Percentiles rank a stretch among this genome's conserved stretches.
These are phyloP conservation scores for Dryas alaskensis DNA, from an alignment of 306 rosid species.

Conservation along the genomic window DNA sequence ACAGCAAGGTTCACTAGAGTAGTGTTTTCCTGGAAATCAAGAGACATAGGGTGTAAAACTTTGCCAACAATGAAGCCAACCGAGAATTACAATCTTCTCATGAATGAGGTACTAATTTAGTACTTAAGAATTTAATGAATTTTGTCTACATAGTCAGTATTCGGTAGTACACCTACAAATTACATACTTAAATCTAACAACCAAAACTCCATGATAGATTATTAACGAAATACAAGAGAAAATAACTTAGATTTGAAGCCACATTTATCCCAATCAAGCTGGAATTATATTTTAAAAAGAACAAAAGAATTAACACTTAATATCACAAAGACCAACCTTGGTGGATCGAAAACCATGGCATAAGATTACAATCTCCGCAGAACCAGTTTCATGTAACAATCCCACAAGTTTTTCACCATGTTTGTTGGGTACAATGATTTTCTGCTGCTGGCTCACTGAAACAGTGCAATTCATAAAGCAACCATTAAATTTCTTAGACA, in stretches of 20 bases:
- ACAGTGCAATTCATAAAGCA: conserved; percentile 10
- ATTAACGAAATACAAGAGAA: background rate
- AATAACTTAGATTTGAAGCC: background rate
- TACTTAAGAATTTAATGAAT: too few relatives aligned
- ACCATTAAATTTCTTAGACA: background rate
- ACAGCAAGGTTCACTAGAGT: conserved; percentile 50
- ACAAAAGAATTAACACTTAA: background rate
- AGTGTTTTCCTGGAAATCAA: conserved; percentile 41
- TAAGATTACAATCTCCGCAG: conserved; percentile 53
- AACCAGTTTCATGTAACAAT: conserved; percentile 64
- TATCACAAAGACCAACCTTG: conserved; percentile 46
- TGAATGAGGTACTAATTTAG: background rate
- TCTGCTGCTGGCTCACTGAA: conserved; percentile 44
- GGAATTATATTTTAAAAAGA: background rate
- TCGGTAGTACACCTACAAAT: too few relatives aligned
- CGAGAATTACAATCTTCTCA: background rate
- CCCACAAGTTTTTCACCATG: conserved; percentile 65
- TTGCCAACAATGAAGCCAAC: background rate
- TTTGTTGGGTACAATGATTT: conserved; percentile 52
- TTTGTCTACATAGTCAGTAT: too few relatives aligned
- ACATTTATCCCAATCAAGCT: background rate
- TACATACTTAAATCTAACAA: background rate
- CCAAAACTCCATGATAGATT: background rate
- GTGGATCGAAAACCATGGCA: conserved; percentile 68
- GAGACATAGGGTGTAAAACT: background rate